Evolutionary conservation across 331 rosid genomes (phyloP).

Genomic region (Malus hybrid): DNA sequence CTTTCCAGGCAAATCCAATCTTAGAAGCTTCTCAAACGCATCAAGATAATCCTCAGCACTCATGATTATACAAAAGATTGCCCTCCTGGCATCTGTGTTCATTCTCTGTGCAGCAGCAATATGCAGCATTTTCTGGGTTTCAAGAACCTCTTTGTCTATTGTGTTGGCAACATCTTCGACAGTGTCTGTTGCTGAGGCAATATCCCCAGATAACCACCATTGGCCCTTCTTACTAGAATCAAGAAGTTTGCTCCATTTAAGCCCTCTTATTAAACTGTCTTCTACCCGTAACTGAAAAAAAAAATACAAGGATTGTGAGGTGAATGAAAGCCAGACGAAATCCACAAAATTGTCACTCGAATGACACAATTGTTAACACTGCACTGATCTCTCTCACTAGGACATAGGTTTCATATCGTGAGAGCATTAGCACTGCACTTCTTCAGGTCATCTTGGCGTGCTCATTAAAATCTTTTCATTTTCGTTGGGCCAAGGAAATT

Average conservation of each 20-base stretch:
- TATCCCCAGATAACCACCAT: slow-evolving; percentile 80
- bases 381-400: background rate
- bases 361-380: background rate
- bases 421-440: background rate
- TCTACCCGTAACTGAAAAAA: slow-evolving; percentile 60
- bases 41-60: slow-evolving; percentile 86
- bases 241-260: slow-evolving; percentile 77
- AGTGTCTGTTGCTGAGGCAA: slow-evolving; percentile 37
- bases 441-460: background rate
- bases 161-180: slow-evolving; percentile 62
- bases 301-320: background rate
- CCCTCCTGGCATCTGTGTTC: slow-evolving; percentile 88
- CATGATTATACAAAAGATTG: slow-evolving; percentile 91
- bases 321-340: background rate
- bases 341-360: background rate
- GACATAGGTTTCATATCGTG: background rate
- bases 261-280: slow-evolving; percentile 58
- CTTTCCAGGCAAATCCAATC: slow-evolving; percentile 77
- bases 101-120: slow-evolving; percentile 88
- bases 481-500: background rate
- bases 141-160: slow-evolving; percentile 75
- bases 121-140: slow-evolving; percentile 76
- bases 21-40: slow-evolving; percentile 89
- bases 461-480: background rate
- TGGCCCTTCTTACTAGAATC: slow-evolving; percentile 85